Base-by-base conservation (phyloP, 2,329 filamentous ascomycete species). In the Talaromyces pinophilus region DNA sequence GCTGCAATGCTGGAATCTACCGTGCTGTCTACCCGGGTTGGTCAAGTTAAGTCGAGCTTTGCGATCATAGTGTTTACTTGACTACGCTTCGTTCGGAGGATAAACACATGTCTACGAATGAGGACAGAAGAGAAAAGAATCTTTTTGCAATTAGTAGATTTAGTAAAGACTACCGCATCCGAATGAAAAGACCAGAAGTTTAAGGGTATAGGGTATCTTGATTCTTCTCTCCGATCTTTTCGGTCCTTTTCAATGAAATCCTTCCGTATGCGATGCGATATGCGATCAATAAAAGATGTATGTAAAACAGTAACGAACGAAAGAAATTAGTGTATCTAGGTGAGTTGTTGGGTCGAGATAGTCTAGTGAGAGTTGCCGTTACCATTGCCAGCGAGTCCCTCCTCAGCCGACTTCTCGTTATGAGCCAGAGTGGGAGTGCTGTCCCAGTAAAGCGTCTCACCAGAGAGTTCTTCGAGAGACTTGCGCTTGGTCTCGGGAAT, bases 401-500 rank as follows among this genome's bases (percentile, higher is more conserved):
- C 67, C 50, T 68, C 67, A 1, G 42, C 63, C 2, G 44, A 15
- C 59, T 68, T 68, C 35, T 62, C 40, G 22, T 64, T 19, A n/a
- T 28, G 44, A 50, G 50, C 54, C 35, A 67, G 44, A 50, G 42
- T 66, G 4, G 82, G 81, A 69, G 81, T 83, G 72, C 81, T 78
- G 33, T 79, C 76, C 7, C 80, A 88, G 22, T 87, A 88, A 1
- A 87, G 84, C 2, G 86, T 81, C 75, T 92, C 90, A 10, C 88
- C 89, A 1, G 88, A 85, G 17, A 92, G 79, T 69, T 89, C 85
- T 74, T 92, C 92, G 50, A 95, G 81, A 0, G 90, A 92, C 75
- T 87, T 83, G 1, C 89, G 85, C 80, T 90, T 92, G 0, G 89
- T 93, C 79, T 93, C 91, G 0, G 90, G 90, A 25, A 93, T 88